Base-by-base conservation (phyloP, 805 yeast genomes). In the Hanseniaspora pseudoguilliermondii region DNA sequence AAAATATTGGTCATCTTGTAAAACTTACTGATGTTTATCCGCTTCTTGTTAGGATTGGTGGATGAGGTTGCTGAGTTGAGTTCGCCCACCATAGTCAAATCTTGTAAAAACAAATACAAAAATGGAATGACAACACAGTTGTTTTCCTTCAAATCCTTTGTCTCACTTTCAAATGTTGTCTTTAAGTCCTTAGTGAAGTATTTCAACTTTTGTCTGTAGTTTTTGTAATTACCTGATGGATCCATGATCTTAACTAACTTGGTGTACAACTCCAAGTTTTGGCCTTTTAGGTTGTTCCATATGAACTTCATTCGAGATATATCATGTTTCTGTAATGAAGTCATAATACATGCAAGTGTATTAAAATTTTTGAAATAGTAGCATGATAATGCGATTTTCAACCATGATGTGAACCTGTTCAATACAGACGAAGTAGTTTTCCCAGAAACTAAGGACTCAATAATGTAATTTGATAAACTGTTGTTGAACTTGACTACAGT, bases 31-130 rank as follows among this genome's bases (percentile, higher is more conserved):
- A 85, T 78, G 63, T 86, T 84, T 63, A 86, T 79, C 60, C 83
- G 71, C 54, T 71, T 72, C 25, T 76, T 69, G 46, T 72, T 69
- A 23, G 55, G 58, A 47, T 72, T 61, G 72, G 76, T 72, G 6
- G 72, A 66, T 59, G 80, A 78, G 5, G 83, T 81, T 61, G 80
- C 82, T 41, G 84, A 76, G 64, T 85, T 85, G n/a, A 93, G 91
- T 61, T 86, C 95, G 52, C 81, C 77, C n/a, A 84, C 80, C 69
- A 85, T 84, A 0, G 90, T 84, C 62, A 86, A 72, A 67, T 86
- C 95, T 67, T 84, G 93, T 47, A 86, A 70, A 65, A 83, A 85
- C 54, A 86, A 69, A 47, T 84, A 82, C 57, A 85, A 75, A 64
- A 84, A 86, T 18, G 95, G 95, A 39, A 86, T 90, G 21, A 80